Conservation (phyloP, 345 rosid genomes). For the Aethionema arabicum region DNA sequence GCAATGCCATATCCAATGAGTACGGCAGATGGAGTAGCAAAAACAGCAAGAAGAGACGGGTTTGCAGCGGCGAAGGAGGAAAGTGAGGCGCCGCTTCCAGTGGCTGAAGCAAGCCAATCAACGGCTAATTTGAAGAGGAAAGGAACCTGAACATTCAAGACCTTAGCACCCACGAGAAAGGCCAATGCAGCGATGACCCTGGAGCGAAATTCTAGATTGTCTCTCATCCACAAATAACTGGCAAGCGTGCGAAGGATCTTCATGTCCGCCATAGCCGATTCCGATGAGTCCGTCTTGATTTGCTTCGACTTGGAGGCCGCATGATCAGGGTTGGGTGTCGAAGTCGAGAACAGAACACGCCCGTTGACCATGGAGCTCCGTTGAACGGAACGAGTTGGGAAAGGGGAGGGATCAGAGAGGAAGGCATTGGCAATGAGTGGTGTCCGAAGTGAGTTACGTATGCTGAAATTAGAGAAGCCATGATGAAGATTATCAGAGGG, state of each 20-base stretch:
- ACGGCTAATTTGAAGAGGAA: slow-evolving; percentile 92
- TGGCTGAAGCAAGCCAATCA: slow-evolving; percentile 75
- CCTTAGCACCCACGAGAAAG: slow-evolving; percentile 88
- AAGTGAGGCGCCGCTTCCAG: slow-evolving; percentile 52
- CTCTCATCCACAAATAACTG: slow-evolving; percentile 85
- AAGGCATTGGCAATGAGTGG: slow-evolving; percentile 35
- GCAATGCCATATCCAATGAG: slow-evolving; percentile 94
- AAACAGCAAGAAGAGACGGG: slow-evolving; percentile 56
- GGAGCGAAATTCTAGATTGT: slow-evolving; percentile 72
- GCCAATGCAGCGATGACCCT: slow-evolving; percentile 81
- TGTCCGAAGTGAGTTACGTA: slow-evolving; percentile 29
- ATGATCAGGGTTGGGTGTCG: slow-evolving; percentile 41
- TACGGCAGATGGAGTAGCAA: slow-evolving; percentile 85
- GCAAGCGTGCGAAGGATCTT: slow-evolving; percentile 80
- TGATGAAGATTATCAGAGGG: slow-evolving; percentile 29
- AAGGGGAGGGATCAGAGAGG: slow-evolving; percentile 37
- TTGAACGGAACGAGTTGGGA: slow-evolving; percentile 34
- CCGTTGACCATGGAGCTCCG: slow-evolving; percentile 42
- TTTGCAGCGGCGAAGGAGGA: slow-evolving; percentile 60
- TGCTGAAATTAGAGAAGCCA: slow-evolving; percentile 33
- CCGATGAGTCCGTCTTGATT: slow-evolving; percentile 24
- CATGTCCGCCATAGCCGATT: slow-evolving; percentile 50
- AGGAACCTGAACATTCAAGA: slow-evolving; percentile 90
- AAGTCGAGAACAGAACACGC: slow-evolving; percentile 49
- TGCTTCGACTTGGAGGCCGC: slow-evolving; percentile 25